Conservation (phyloP, 441 rosid species). For the Gossypium davidsonii region DNA sequence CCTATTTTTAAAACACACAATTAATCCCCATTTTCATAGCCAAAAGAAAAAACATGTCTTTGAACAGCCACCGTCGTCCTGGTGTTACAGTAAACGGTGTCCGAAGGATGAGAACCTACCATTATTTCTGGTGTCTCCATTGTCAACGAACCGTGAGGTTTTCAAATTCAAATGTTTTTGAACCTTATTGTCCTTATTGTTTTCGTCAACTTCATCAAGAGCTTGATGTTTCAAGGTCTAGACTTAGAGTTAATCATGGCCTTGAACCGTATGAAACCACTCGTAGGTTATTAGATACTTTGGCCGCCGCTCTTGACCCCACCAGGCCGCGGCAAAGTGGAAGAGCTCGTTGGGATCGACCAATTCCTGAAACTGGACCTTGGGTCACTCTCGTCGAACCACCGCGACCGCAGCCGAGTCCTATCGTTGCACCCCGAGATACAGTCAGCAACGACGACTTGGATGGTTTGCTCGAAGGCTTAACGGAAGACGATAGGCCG, state of each 20-base stretch:
- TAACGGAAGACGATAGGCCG: constrained; percentile 22
- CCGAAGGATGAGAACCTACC: constrained; percentile 55
- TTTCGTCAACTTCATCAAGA: constrained; percentile 33
- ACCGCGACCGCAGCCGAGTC: not conserved
- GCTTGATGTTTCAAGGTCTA: constrained; percentile 39
- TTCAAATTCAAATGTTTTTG: constrained; percentile 27
- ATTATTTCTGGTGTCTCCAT: constrained; percentile 56
- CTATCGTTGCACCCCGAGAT: not conserved
- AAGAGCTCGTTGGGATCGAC: constrained; percentile 32
- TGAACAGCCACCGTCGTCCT: constrained; percentile 34
- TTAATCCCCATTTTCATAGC: not conserved
- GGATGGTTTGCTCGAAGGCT: constrained; percentile 15
- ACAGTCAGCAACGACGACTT: not conserved
- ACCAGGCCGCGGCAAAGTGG: not conserved
- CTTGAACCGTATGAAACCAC: constrained; percentile 12
- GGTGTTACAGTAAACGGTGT: constrained; percentile 45
- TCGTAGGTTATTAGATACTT: constrained; percentile 15
- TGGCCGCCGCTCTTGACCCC: constrained; percentile 25
- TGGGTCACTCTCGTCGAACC: constrained; percentile 52
- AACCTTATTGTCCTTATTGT: constrained; percentile 54
- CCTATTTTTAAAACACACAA: not conserved
- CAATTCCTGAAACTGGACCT: constrained; percentile 26
- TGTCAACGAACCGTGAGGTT: constrained; percentile 54
- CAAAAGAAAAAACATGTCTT: constrained; percentile 32
- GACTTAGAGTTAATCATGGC: constrained; percentile 13